Conservation (phyloP, 305 asterid species). For the Solanum hybrid region DNA sequence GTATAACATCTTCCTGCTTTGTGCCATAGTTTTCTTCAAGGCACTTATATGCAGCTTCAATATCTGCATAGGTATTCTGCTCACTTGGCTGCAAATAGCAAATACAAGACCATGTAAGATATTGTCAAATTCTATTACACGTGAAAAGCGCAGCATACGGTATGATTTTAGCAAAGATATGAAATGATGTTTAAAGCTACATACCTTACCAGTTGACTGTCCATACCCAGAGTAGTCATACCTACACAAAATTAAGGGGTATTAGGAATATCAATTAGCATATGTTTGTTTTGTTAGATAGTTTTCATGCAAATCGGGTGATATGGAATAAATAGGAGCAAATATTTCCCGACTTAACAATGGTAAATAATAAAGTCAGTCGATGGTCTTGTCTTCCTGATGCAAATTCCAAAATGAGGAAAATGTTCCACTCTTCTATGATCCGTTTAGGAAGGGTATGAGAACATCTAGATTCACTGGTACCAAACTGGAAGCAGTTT, state of each 20-base stretch:
- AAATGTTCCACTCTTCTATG: neutral
- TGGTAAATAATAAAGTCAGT: neutral
- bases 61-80: slow-evolving; percentile 89
- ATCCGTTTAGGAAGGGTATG: neutral
- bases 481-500: neutral
- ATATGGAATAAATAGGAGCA: neutral
- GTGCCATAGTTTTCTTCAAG: slow-evolving; percentile 90
- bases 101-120: slow-evolving; percentile 6
- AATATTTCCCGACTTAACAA: too few species aligned
- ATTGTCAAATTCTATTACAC: neutral
- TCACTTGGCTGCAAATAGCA: slow-evolving; percentile 62
- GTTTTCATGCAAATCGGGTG: neutral
- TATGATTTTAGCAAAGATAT: neutral
- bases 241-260: slow-evolving; percentile 37
- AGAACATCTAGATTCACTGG: neutral
- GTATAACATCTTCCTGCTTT: slow-evolving; percentile 75
- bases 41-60: slow-evolving; percentile 88
- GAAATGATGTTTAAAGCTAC: neutral
- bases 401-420: neutral
- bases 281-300: neutral
- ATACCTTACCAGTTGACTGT: slow-evolving; percentile 91
- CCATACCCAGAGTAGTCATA: slow-evolving; percentile 97
- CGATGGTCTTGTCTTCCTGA: neutral
- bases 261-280: slow-evolving; percentile 7
- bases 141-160: neutral